Evolutionary conservation across 2,329 filamentous ascomycete genomes (phyloP), one percentile per base, ranked within the genome.

Genomic region (Setomelanomma holmii): DNA sequence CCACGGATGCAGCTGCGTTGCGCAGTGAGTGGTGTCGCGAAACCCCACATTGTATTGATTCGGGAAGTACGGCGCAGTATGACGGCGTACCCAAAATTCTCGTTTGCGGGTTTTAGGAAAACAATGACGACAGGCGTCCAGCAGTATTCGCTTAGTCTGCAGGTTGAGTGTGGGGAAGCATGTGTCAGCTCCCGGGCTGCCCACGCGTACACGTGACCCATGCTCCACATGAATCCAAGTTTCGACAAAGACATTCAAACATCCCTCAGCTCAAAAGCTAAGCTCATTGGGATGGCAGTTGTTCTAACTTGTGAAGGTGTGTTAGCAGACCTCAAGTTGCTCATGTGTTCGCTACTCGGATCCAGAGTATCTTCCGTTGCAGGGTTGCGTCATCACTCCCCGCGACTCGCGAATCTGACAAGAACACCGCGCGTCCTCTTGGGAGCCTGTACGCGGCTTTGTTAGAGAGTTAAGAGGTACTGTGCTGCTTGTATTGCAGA

Each of bases 81-180:
- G 56, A 62, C 59, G 59, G 56, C 53, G 55, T 47, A 22, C 4
- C 19, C 7, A 45, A 17, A 38, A 17, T 33, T 14, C 34, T 16
- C 16, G 34, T 16, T 36, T 36, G n/a, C 3, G 5, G 16, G 11
- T 36, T 36, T 36, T 4, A n/a, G 34, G 34, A 7, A 16, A 17
- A 7, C 34, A 17, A 16, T 36, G 34, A 36, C 34, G 34, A 36
- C 27, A 30, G 27, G 27, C 27, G 5, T 14, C 11, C 4, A n/a
- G 16, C 12, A 36, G 16, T 36, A 16, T 12, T 30, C 12, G 24
- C 6, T 30, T 30, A 36, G 34, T 16, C 34, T 2, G 34, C n/a
- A 30, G 12, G 34, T 36, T n/a, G 34, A 16, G 16, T 30, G 27
- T 30, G 27, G 27, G 27, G 27, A 30, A 30, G 27, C 34, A n/a